Percentiles rank a stretch among this genome's conserved stretches.
These are phyloP conservation scores for Aristolochia contorta DNA, from an alignment of 164 flowering plant genomes.

Conservation along the genomic window DNA sequence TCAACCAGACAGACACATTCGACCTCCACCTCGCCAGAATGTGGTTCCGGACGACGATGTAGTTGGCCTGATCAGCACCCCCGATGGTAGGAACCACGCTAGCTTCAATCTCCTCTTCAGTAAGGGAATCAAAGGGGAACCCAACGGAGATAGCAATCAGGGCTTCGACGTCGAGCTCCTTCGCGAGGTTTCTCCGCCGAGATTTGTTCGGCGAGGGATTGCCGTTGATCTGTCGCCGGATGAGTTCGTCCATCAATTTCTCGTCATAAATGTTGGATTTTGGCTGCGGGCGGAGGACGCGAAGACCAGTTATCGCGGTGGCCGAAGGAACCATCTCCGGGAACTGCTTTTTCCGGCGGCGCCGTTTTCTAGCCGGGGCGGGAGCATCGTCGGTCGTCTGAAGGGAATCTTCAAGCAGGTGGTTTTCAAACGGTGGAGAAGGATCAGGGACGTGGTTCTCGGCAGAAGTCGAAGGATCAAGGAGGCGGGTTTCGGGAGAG, in stretches of 20 bases:
- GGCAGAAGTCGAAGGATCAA: neutral
- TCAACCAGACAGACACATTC: constrained; percentile 58
- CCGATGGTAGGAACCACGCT: constrained; percentile 58
- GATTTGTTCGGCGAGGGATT: constrained; percentile 23
- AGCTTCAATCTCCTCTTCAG: constrained; percentile 90
- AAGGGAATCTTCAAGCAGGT: neutral
- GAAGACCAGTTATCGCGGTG: constrained; percentile 27
- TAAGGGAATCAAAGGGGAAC: constrained; percentile 77
- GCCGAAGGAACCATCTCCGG: constrained; percentile 51
- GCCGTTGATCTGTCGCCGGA: constrained; percentile 32
- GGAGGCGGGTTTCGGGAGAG: neutral
- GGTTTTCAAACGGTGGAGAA: neutral
- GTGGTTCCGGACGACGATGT: constrained; percentile 82
- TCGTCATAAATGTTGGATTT: constrained; percentile 24
- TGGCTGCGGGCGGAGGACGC: constrained; percentile 37
- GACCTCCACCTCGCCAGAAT: constrained; percentile 82
- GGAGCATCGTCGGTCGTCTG: constrained; percentile 7
- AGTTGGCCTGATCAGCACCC: constrained; percentile 67
- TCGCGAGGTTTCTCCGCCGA: constrained; percentile 51
- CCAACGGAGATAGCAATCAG: constrained; percentile 85
- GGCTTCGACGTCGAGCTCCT: constrained; percentile 74
- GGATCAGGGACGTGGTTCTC: neutral
- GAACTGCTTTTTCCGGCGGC: constrained; percentile 61
- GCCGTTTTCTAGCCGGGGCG: constrained; percentile 36
- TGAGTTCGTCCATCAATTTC: constrained; percentile 27